A percentile compares a stretch with the other conserved stretches of the same genome.
phyloP scores from a whole-genome alignment of 2,329 filamentous ascomycete genomes.

The Epichloe sibirici region DNA sequence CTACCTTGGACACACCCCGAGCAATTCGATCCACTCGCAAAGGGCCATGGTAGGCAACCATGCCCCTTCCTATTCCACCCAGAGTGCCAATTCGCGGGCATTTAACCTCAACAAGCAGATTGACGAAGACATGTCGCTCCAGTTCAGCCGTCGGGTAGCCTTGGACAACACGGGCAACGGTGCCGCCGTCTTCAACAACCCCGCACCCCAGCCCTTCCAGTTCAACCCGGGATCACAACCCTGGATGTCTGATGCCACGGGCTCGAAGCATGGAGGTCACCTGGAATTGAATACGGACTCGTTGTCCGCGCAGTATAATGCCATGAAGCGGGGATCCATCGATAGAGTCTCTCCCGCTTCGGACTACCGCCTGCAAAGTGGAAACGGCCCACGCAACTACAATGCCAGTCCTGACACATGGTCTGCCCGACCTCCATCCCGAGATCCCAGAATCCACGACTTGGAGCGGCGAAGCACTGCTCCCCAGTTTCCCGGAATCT shows the following conservation, averaged over 20 bases:
- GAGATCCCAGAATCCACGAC: conserved; percentile 24
- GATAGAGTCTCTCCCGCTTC: conserved; percentile 26
- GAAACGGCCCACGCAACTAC: conserved; percentile 15
- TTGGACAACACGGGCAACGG: conserved; percentile 19
- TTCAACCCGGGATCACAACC: conserved; percentile 34
- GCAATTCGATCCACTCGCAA: conserved; percentile 35
- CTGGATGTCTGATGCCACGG: conserved; percentile 26
- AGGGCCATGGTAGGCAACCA: conserved; percentile 29
- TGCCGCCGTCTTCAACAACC: conserved; percentile 16
- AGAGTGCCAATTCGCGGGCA: conserved; percentile 25
- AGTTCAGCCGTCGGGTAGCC: conserved; percentile 21
- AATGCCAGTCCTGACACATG: conserved; percentile 24
- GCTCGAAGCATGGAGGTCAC: conserved; percentile 16
- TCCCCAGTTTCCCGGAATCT: conserved; percentile 20
- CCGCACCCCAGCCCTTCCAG: conserved; percentile 28
- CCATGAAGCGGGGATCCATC: conserved; percentile 24
- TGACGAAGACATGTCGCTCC: conserved; percentile 24
- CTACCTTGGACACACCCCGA: conserved; percentile 27
- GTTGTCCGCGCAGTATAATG: conserved; percentile 14
- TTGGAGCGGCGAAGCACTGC: conserved; percentile 24
- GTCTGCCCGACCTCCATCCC: conserved; percentile 22
- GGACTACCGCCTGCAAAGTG: conserved; percentile 18
- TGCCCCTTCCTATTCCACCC: conserved; percentile 34
- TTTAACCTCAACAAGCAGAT: conserved; percentile 26
- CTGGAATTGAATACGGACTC: conserved; percentile 22